Evolutionary conservation across 805 yeast species (phyloP).

Genomic region (Yarrowia sp.): DNA sequence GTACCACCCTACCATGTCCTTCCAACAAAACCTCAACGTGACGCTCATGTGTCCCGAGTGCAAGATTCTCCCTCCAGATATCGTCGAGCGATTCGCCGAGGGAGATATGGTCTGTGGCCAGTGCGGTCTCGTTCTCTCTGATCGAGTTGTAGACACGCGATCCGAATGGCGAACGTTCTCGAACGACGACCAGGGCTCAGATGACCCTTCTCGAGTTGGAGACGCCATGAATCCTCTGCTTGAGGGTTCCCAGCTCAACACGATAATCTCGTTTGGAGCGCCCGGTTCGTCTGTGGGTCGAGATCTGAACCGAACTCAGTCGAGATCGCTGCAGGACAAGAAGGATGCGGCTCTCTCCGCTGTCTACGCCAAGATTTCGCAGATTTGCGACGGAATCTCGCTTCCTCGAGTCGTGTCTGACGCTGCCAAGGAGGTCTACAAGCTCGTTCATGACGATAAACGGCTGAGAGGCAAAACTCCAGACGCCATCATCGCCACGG

Average conservation of each 20-base stretch:
- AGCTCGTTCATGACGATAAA: slow-evolving; percentile 85
- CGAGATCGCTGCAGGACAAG: slow-evolving; percentile 81
- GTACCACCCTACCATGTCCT: slow-evolving; percentile 36
- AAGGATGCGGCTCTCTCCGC: slow-evolving; percentile 86
- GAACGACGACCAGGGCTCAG: slow-evolving; percentile 97
- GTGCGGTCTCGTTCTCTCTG: slow-evolving; percentile 93
- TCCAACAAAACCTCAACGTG: slow-evolving; percentile 69
- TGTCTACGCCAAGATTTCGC: slow-evolving; percentile 89
- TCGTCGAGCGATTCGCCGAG: slow-evolving; percentile 92
- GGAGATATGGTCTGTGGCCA: slow-evolving; percentile 99
- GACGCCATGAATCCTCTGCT: slow-evolving; percentile 92
- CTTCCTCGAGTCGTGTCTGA: slow-evolving; percentile 95
- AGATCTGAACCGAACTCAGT: slow-evolving; percentile 89
- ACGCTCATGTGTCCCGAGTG: slow-evolving; percentile 95
- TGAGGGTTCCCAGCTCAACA: slow-evolving; percentile 89
- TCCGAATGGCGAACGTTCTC: slow-evolving; percentile 99
- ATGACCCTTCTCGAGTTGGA: slow-evolving; percentile 99
- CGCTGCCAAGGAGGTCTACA: slow-evolving; percentile 96
- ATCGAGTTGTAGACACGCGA: slow-evolving; percentile 89
- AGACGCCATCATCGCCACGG: slow-evolving; percentile 95
- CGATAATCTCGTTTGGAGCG: slow-evolving; percentile 86
- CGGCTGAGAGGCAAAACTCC: slow-evolving; percentile 88
- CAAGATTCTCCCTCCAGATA: slow-evolving; percentile 92
- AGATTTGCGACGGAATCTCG: slow-evolving; percentile 96
- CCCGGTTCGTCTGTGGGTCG: slow-evolving; percentile 87